phyloP scores from a whole-genome alignment of 2,329 filamentous ascomycete genomes.

The Alternaria arborescens region DNA sequence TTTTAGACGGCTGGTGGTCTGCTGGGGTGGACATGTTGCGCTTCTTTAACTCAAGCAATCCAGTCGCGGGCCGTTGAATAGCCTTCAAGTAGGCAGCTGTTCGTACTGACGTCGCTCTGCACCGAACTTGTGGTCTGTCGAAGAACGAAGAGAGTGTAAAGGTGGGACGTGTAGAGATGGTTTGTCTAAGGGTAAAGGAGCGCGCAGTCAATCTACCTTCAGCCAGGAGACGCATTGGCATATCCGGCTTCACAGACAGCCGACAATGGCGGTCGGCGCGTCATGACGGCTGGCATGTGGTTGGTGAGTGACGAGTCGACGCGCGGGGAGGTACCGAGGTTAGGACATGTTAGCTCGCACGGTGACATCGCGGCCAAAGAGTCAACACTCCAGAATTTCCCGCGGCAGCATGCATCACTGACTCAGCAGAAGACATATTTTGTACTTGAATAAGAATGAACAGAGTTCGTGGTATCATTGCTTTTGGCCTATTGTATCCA shows the following conservation, averaged over 20 bases:
- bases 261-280: conserved; percentile 19
- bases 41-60: background rate
- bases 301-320: conserved; percentile 20
- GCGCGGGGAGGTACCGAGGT: conserved; percentile 49
- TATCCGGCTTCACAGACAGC: conserved; percentile 29
- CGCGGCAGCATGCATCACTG: conserved; percentile 10
- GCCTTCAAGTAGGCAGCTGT: background rate
- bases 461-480: conserved; percentile 47
- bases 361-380: conserved; percentile 5
- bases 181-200: background rate
- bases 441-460: conserved; percentile 11
- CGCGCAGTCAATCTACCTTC: background rate
- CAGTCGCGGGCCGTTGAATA: background rate
- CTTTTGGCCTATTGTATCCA: conserved; percentile 41
- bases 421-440: background rate
- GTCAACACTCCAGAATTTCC: background rate
- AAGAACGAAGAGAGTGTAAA: background rate
- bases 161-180: background rate
- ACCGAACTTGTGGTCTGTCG: background rate
- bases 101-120: background rate
- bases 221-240: conserved; percentile 30
- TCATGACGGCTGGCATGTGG: conserved; percentile 32
- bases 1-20: conserved; percentile 43
- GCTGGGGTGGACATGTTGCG: conserved; percentile 46
- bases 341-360: conserved; percentile 13